Base-by-base conservation (phyloP, 2,329 filamentous ascomycete genomes). In the Dactylonectria macrodidyma region DNA sequence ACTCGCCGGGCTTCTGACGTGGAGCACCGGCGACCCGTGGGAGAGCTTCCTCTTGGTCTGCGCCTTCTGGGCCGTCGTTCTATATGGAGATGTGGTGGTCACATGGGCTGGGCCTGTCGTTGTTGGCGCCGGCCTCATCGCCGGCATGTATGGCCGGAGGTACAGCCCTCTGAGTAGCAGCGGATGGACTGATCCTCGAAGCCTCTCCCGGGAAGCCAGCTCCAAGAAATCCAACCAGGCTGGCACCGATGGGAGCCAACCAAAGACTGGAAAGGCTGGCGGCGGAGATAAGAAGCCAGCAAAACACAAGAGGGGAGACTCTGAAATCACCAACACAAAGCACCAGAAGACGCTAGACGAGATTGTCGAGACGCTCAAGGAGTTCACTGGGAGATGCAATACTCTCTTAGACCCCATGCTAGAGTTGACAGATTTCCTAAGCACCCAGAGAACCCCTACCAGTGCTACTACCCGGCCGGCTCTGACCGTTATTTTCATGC, bases 341-440 rank as follows among this genome's bases (percentile, higher is more conserved):
- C 93, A 96, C 75, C 94, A 97, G 77, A 98, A 98, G 84, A 98
- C 95, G 58, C 83, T 99, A 59, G 96, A 99, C 79, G 96, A 99
- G 83, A 99, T 99, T 68, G 93, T 99, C 64, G 95, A 98, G 75
- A 97, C 94, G 0, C 84, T 99, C 51, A 94, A 95, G 79, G 91
- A 95, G 72, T 94, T 99, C 74, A 98, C 95, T 0, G 93, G 92
- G 5, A 89, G 96, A 56, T 98, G 96, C 81, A 97, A 98, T 80
- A 92, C 97, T 59, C 85, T 99, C 19, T 87, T 98, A 59, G 95
- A 98, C 75, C 96, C 96, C 3, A 88, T 98, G 62, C 86, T 97
- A 51, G 91, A 93, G 71, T 86, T 98, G 79, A 98, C 95, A 6
- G 95, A 98, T 79, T 98, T 98, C 77, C 86, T 99, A 30, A 96